A percentile compares a stretch with the other conserved stretches of the same genome.
Evolutionary conservation across 441 rosid genomes (phyloP).

Genomic region (Mallotus repandus): DNA sequence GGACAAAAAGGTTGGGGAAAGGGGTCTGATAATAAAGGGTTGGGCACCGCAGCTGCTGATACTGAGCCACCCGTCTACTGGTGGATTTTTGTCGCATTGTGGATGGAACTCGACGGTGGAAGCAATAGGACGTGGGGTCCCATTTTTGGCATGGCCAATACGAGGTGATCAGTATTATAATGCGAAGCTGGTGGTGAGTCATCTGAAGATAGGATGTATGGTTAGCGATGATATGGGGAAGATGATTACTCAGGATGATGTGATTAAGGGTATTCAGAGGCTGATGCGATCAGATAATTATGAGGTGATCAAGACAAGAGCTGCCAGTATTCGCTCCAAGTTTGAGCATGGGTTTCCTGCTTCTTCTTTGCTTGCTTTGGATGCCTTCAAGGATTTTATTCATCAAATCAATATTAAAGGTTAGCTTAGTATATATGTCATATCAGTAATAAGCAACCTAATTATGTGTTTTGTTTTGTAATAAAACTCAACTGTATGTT

Average conservation of each 20-base stretch:
- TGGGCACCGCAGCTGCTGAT: conserved; percentile 47
- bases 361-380: conserved; percentile 29
- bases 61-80: conserved; percentile 39
- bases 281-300: conserved; percentile 20
- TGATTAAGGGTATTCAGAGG: conserved; percentile 31
- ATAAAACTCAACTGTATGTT: no score
- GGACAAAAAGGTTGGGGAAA: conserved; percentile 22
- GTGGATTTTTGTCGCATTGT: conserved; percentile 27
- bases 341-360: conserved; percentile 34
- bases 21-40: conserved; percentile 39
- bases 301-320: conserved; percentile 27
- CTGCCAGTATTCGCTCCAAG: conserved; percentile 16
- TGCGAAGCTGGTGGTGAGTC: conserved; percentile 24
- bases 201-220: conserved; percentile 26
- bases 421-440: not conserved
- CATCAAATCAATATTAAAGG: not conserved
- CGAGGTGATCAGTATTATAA: conserved; percentile 29
- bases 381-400: conserved; percentile 29
- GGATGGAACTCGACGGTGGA: conserved; percentile 35
- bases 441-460: no score
- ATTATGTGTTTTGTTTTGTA: no score
- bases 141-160: conserved; percentile 29
- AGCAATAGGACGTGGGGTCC: conserved; percentile 28
- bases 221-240: conserved; percentile 31
- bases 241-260: conserved; percentile 20